Conservation (phyloP, 306 rosid genomes). For the Gillenia trifoliata region DNA sequence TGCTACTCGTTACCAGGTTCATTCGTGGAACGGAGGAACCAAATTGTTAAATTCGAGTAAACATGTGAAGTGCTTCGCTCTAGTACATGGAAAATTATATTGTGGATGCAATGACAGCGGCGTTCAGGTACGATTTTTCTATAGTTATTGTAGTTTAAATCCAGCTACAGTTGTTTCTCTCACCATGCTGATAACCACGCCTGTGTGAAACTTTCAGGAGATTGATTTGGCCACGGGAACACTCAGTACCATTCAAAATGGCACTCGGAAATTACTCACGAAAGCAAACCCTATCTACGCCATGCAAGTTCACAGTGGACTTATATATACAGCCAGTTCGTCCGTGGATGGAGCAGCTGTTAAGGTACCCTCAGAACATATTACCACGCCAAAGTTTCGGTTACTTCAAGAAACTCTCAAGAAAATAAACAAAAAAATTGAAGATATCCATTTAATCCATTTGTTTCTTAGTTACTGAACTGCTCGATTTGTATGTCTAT, state of each 20-base stretch:
- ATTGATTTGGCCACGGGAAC: constrained; percentile 71
- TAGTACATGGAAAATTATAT: constrained; percentile 50
- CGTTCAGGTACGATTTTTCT: constrained; percentile 57
- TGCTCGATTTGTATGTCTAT: neutral
- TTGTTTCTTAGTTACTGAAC: constrained; percentile 7
- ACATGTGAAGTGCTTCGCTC: constrained; percentile 72
- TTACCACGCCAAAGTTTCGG: neutral
- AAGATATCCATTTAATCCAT: neutral
- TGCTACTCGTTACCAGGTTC: constrained; percentile 36
- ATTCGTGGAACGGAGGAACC: constrained; percentile 55
- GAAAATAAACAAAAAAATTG: neutral
- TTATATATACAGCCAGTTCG: constrained; percentile 60
- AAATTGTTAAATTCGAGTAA: constrained; percentile 58
- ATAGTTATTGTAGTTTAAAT: constrained; percentile 6
- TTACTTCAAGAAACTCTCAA: neutral
- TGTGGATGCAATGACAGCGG: constrained; percentile 90
- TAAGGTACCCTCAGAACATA: constrained; percentile 54
- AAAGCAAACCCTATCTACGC: constrained; percentile 71
- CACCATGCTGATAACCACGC: neutral
- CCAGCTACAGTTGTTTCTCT: constrained; percentile 6
- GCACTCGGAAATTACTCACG: constrained; percentile 64
- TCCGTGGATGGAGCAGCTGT: constrained; percentile 64
- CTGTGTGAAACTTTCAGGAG: constrained; percentile 45
- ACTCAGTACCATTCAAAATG: constrained; percentile 53
- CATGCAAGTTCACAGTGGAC: constrained; percentile 58